Evolutionary conservation across 225 moss, liverwort and hornwort species (phyloP).

Genomic region (Neckera pumila): DNA sequence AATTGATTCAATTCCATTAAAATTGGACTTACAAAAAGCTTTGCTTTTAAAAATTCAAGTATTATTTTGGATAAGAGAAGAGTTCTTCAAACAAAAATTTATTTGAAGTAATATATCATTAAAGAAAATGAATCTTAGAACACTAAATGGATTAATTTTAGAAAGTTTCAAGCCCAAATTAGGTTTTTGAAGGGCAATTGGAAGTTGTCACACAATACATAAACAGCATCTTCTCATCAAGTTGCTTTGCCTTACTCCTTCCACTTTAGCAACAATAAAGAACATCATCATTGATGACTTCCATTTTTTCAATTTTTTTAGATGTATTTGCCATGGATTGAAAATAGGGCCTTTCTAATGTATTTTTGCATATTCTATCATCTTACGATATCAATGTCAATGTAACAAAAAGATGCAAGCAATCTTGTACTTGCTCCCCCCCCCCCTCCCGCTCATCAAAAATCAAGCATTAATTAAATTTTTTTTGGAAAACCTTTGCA

Average conservation of each 20-base stretch:
- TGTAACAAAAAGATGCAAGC: no score
- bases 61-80: background rate
- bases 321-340: accelerated
- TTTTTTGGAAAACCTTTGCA: no score
- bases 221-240: background rate
- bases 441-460: no score
- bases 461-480: no score
- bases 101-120: background rate
- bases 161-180: accelerated
- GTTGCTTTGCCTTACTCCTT: accelerated
- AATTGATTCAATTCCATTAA: background rate
- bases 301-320: accelerated
- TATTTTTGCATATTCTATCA: background rate
- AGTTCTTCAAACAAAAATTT: background rate
- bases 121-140: background rate
- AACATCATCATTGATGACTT: background rate
- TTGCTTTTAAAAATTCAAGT: no score
- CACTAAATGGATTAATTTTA: accelerated
- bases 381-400: background rate
- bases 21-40: background rate
- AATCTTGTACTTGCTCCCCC: no score
- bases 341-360: background rate
- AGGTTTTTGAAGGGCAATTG: background rate
- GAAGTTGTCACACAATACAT: background rate
- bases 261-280: no score